phyloP scores from a whole-genome alignment of 768 basidiomycete genomes.

The Arthromyces matolae region DNA sequence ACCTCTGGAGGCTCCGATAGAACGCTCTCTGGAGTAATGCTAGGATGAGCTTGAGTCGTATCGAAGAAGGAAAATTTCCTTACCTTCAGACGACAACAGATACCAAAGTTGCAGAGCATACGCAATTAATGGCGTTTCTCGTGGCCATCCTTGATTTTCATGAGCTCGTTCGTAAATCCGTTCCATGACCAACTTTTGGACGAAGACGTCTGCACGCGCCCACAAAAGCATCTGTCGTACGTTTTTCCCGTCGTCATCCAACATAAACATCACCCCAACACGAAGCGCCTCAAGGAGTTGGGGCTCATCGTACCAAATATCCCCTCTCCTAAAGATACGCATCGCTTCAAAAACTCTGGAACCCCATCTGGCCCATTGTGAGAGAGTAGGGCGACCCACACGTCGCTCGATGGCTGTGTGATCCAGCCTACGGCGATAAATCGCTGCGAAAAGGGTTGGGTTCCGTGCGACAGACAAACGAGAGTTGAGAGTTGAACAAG shows the following conservation, averaged over 20 bases:
- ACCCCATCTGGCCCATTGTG: conserved; percentile 16
- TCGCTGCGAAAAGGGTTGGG: conserved; percentile 43
- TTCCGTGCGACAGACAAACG: conserved; percentile 28
- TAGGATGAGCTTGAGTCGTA: neutral
- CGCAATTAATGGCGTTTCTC: conserved; percentile 41
- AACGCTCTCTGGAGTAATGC: conserved; percentile 22
- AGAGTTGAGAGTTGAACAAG: conserved; percentile 37
- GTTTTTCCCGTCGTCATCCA: conserved; percentile 58
- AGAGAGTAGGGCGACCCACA: conserved; percentile 31
- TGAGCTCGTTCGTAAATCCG: conserved; percentile 35
- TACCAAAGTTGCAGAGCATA: conserved; percentile 54
- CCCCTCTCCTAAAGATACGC: neutral
- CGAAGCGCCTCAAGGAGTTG: neutral
- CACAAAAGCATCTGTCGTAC: conserved; percentile 38
- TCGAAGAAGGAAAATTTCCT: neutral
- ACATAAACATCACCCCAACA: conserved; percentile 22
- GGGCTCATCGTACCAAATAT: neutral
- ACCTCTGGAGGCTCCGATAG: conserved; percentile 23
- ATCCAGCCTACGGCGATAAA: conserved; percentile 60
- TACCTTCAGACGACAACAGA: conserved; percentile 44
- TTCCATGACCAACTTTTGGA: conserved; percentile 35
- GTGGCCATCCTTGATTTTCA: conserved; percentile 43
- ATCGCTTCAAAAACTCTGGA: conserved; percentile 4
- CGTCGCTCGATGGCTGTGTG: conserved; percentile 46
- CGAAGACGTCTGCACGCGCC: conserved; percentile 39